Conservation (phyloP, 768 basidiomycete species). For the Podaxis sp. region DNA sequence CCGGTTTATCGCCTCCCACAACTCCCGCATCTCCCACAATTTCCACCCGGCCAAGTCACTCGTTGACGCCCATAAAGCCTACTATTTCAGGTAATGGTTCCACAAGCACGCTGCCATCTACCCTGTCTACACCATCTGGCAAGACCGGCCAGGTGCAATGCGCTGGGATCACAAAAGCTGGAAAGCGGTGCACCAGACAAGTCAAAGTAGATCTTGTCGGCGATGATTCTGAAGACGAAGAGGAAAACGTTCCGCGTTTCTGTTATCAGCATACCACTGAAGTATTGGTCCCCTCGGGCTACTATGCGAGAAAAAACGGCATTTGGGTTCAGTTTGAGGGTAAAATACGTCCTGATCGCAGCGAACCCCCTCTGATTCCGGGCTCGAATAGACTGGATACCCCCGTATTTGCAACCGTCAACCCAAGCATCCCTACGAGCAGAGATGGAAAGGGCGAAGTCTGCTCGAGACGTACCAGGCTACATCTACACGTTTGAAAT, state of each 20-base stretch:
- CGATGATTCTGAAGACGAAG: constrained; percentile 27
- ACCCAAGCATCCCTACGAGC: constrained; percentile 51
- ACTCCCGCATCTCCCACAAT: not conserved
- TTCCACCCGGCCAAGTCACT: not conserved
- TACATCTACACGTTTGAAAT: constrained; percentile 86
- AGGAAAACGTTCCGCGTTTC: constrained; percentile 37
- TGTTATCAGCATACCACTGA: constrained; percentile 64
- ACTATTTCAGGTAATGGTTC: constrained; percentile 13
- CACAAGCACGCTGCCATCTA: constrained; percentile 16
- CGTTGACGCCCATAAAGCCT: not conserved
- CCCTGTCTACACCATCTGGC: constrained; percentile 14
- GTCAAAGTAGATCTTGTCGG: constrained; percentile 40
- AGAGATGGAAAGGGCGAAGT: constrained; percentile 45
- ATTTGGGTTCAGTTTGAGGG: constrained; percentile 58
- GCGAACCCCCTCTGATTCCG: constrained; percentile 7
- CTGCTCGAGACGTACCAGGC: constrained; percentile 58
- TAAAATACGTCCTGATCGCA: constrained; percentile 21
- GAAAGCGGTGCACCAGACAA: constrained; percentile 54
- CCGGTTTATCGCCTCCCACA: not conserved
- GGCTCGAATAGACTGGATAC: constrained; percentile 57
- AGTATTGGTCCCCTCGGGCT: constrained; percentile 49
- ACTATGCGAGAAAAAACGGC: constrained; percentile 46
- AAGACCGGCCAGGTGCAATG: constrained; percentile 43
- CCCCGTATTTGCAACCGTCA: constrained; percentile 52
- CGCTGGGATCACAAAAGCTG: constrained; percentile 58